Percentiles rank a stretch among this genome's conserved stretches.
phyloP scores from a whole-genome alignment of 495 filamentous ascomycete species.

The Staphylotrichum tortipilum region DNA sequence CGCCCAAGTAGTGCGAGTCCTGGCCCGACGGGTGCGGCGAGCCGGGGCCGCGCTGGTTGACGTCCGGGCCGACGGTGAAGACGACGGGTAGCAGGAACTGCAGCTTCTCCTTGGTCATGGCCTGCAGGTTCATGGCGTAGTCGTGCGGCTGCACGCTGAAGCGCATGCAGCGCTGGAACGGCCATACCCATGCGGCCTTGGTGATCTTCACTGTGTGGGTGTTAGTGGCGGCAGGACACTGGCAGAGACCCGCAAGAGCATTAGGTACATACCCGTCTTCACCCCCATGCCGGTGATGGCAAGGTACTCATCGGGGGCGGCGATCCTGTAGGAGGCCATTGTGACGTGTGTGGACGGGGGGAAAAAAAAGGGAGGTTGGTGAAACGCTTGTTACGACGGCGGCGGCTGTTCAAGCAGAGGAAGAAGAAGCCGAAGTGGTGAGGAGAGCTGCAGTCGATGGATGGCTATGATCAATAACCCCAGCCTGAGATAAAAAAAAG shows the following conservation, averaged over 20 bases:
- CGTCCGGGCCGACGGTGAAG: slow-evolving; percentile 73
- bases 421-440: no score
- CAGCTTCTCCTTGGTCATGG: slow-evolving; percentile 78
- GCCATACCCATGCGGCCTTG: slow-evolving; percentile 63
- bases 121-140: slow-evolving; percentile 65
- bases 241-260: no score
- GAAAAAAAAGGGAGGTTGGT: not conserved
- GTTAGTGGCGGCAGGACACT: not conserved
- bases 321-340: slow-evolving; percentile 39
- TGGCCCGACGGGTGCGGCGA: slow-evolving; percentile 2
- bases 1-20: not conserved
- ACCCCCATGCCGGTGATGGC: slow-evolving; percentile 74
- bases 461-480: no score
- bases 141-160: slow-evolving; percentile 64
- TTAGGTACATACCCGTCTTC: slow-evolving; percentile 27
- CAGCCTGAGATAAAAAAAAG: no score
- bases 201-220: slow-evolving; percentile 48
- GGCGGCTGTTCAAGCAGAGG: no score
- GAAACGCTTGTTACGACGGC: not conserved
- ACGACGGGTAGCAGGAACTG: slow-evolving; percentile 72
- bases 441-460: no score
- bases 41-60: slow-evolving; percentile 44
- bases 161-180: slow-evolving; percentile 52
- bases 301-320: slow-evolving; percentile 55
- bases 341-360: slow-evolving; percentile 12